Evolutionary conservation across 2,329 filamentous ascomycete species (phyloP).

Genomic region (Penicillium italicum): DNA sequence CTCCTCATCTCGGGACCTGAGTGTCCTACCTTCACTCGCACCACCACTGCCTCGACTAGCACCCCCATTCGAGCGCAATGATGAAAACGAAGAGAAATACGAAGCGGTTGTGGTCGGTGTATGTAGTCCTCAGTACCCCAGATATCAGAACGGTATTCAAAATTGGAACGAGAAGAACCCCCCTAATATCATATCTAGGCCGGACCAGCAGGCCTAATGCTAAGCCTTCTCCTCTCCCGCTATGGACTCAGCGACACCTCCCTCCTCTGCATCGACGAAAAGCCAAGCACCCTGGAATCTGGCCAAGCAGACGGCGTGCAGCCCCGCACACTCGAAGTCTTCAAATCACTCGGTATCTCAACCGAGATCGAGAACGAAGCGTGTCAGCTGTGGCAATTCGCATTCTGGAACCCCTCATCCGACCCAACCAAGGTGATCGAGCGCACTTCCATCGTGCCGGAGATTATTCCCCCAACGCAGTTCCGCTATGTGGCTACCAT

Average conservation of each 20-base stretch:
- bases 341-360: constrained; percentile 40
- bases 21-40: constrained; percentile 37
- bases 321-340: constrained; percentile 42
- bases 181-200: constrained; percentile 16
- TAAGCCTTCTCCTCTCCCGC: constrained; percentile 42
- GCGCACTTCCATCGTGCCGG: constrained; percentile 53
- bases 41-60: constrained; percentile 35
- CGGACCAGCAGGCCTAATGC: constrained; percentile 44
- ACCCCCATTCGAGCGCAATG: constrained; percentile 16
- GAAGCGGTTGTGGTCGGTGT: constrained; percentile 42
- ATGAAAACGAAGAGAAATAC: constrained; percentile 29
- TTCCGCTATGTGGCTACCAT: constrained; percentile 68
- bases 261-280: constrained; percentile 43
- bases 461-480: constrained; percentile 61
- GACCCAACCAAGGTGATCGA: constrained; percentile 52
- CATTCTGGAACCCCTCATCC: constrained; percentile 64
- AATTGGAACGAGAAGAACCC: background rate
- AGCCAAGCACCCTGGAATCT: constrained; percentile 35
- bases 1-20: constrained; percentile 34
- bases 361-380: constrained; percentile 39
- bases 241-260: constrained; percentile 41
- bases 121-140: background rate
- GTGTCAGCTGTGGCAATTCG: constrained; percentile 45
- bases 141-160: background rate
- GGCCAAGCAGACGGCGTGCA: constrained; percentile 45